Conservation (phyloP, 257 asterid genomes). For the Linaria vulgaris region DNA sequence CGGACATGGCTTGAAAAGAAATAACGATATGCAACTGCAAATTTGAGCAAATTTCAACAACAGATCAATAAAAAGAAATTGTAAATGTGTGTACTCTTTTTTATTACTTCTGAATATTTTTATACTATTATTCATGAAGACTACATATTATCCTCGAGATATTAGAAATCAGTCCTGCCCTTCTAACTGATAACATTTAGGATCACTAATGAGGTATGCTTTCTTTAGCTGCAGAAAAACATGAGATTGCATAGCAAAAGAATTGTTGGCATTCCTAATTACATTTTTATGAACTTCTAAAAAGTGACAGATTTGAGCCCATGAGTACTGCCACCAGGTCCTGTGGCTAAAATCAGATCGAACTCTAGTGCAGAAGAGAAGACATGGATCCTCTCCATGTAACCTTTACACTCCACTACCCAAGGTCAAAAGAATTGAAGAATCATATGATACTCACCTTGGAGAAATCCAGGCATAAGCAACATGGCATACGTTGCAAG, state of each 20-base stretch:
- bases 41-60: constrained; percentile 19
- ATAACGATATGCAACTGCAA: constrained; percentile 78
- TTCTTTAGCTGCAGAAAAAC: too few relatives aligned
- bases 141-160: constrained; percentile 4
- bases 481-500: constrained; percentile 81
- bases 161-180: not conserved
- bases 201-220: constrained; percentile 8
- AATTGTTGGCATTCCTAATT: too few relatives aligned
- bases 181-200: constrained; percentile 9
- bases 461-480: constrained; percentile 98
- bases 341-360: not conserved
- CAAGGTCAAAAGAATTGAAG: constrained; percentile 23
- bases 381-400: constrained; percentile 2
- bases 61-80: constrained; percentile 1
- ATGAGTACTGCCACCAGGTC: constrained; percentile 11
- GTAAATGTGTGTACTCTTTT: not conserved
- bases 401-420: constrained; percentile 10
- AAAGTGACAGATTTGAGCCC: not conserved
- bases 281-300: too few relatives aligned
- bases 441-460: constrained; percentile 47
- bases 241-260: too few relatives aligned
- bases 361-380: constrained; percentile 16
- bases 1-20: constrained; percentile 79
- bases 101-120: not conserved
- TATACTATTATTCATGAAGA: constrained; percentile 10